These are phyloP conservation scores for Moniliophthora roreri DNA, from an alignment of 1,284 basidiomycete species.

Conservation along the genomic window DNA sequence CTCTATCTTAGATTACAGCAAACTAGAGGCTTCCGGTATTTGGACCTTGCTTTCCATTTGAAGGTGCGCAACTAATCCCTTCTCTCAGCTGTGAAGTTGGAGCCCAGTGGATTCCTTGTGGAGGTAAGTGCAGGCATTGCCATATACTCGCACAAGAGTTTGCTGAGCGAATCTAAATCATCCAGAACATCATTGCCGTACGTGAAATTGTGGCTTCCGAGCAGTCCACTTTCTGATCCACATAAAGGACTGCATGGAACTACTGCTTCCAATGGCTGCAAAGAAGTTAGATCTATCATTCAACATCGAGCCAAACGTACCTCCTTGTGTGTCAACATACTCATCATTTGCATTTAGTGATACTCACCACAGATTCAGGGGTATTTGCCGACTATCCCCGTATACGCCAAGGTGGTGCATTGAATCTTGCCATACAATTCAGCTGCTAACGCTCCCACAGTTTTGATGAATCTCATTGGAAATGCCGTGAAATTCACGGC, in stretches of 20 bases:
- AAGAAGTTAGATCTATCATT: slow-evolving; percentile 71
- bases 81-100: slow-evolving; percentile 71
- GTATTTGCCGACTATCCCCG: slow-evolving; percentile 71
- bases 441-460: slow-evolving; percentile 27
- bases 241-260: slow-evolving; percentile 67
- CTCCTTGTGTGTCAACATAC: slow-evolving; percentile 46
- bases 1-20: slow-evolving; percentile 73
- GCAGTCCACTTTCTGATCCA: not conserved
- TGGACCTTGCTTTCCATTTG: not conserved
- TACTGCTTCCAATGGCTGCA: slow-evolving; percentile 68
- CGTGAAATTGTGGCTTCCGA: slow-evolving; percentile 18
- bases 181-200: slow-evolving; percentile 62
- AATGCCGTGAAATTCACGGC: slow-evolving; percentile 75
- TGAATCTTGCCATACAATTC: slow-evolving; percentile 10
- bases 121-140: slow-evolving; percentile 38
- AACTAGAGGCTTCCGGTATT: slow-evolving; percentile 67
- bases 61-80: too few species aligned
- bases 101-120: slow-evolving; percentile 63
- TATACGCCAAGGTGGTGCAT: slow-evolving; percentile 58
- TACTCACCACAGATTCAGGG: slow-evolving; percentile 37
- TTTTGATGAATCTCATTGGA: slow-evolving; percentile 73
- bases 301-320: slow-evolving; percentile 64
- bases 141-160: not conserved
- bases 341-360: not conserved
- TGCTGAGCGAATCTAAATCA: not conserved